Conservation (phyloP, 768 basidiomycete species). For the Lentinula sp. region DNA sequence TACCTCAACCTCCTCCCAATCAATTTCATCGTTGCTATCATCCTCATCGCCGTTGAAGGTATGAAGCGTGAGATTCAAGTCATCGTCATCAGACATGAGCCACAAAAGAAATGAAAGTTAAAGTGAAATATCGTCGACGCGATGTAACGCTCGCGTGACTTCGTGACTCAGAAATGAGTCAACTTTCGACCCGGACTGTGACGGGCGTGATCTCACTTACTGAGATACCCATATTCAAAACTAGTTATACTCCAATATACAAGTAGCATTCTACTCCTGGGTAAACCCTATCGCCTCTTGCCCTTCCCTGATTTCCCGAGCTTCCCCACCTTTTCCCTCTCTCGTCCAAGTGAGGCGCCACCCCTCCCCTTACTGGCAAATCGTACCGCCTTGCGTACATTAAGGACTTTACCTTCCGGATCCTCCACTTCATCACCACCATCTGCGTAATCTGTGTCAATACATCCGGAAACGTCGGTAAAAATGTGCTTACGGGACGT, state of each 20-base stretch:
- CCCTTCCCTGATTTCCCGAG: constrained; percentile 13
- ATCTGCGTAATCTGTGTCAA: not conserved
- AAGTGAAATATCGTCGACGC: too few relatives aligned
- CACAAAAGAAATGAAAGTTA: too few relatives aligned
- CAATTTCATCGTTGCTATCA: constrained; percentile 62
- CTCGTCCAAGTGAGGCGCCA: constrained; percentile 48
- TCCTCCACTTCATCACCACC: constrained; percentile 14
- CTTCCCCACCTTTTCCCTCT: constrained; percentile 19
- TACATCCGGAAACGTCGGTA: too few relatives aligned
- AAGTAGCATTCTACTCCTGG: not conserved
- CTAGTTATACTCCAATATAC: not conserved
- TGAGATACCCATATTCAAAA: too few relatives aligned
- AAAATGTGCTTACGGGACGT: not conserved
- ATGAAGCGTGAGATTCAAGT: not conserved
- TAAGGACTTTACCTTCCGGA: constrained; percentile 58
- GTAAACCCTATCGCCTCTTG: constrained; percentile 16
- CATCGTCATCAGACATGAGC: not conserved
- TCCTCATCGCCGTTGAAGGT: constrained; percentile 4
- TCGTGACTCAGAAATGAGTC: not conserved
- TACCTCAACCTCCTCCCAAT: constrained; percentile 78
- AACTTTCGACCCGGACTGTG: not conserved
- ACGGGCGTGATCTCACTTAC: not conserved
- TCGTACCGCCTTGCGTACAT: constrained; percentile 85
- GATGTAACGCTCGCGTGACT: not conserved
- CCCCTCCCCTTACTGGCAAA: constrained; percentile 68